phyloP scores from a whole-genome alignment of 164 flowering plant genomes.

The Magnolia kwangsiensis region DNA sequence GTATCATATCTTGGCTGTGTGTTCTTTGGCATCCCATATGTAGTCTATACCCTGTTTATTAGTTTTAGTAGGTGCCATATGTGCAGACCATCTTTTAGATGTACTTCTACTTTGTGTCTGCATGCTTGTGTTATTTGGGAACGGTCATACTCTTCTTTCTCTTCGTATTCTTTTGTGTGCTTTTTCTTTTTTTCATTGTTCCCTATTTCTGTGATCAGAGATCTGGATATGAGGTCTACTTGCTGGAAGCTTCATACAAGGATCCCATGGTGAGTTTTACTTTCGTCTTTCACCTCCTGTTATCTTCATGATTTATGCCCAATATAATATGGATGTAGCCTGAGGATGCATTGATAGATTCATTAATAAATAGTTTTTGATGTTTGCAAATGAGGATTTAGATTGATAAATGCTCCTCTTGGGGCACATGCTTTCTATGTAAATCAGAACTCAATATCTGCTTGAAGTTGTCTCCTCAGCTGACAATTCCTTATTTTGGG shows the following conservation, averaged over 20 bases:
- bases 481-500: too few relatives aligned
- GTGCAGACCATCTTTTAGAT: too few relatives aligned
- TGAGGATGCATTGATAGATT: neutral
- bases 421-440: neutral
- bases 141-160: neutral
- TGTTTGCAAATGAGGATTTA: neutral
- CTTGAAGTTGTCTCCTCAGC: too few relatives aligned
- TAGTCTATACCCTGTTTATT: too few relatives aligned
- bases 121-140: neutral
- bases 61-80: too few relatives aligned
- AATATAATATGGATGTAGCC: neutral
- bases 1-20: too few relatives aligned
- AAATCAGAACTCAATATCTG: too few relatives aligned
- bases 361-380: neutral
- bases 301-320: too few relatives aligned
- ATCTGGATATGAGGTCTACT: conserved; percentile 89
- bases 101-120: neutral
- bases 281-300: too few relatives aligned
- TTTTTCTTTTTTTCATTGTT: neutral
- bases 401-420: neutral
- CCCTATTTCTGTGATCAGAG: conserved; percentile 25
- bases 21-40: too few relatives aligned
- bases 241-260: conserved; percentile 87
- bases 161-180: neutral
- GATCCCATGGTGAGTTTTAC: conserved; percentile 40